Evolutionary conservation across 1,284 basidiomycete species (phyloP).

Genomic region (Sporisorium reilianum): DNA sequence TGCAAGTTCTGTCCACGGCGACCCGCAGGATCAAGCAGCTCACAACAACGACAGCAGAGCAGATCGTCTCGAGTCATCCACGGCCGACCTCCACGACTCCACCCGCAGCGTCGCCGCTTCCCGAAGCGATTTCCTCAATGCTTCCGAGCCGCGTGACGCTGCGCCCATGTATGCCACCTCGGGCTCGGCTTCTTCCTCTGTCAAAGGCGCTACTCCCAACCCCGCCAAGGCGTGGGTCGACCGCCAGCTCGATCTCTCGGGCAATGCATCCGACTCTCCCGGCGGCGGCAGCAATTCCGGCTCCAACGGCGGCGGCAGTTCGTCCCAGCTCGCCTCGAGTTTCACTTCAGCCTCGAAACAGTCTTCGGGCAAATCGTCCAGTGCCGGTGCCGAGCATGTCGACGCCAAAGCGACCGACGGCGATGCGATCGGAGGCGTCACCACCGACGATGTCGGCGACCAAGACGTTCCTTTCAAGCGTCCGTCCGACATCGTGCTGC

Average conservation of each 20-base stretch:
- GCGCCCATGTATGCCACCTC: constrained; percentile 26
- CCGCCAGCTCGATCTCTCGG: constrained; percentile 34
- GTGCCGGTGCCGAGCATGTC: constrained; percentile 20
- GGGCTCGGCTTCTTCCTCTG: constrained; percentile 3
- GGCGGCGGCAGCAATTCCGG: constrained; percentile 46
- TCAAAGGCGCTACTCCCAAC: constrained; percentile 7
- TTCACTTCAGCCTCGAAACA: constrained; percentile 40
- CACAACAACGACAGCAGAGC: not conserved
- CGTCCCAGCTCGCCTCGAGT: constrained; percentile 39
- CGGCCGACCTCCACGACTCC: constrained; percentile 3
- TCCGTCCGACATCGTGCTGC: constrained; percentile 18
- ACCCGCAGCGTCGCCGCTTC: constrained; percentile 32
- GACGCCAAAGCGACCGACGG: constrained; percentile 23
- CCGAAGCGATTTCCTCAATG: constrained; percentile 38
- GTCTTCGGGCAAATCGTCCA: constrained; percentile 41
- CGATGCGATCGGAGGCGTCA: constrained; percentile 20
- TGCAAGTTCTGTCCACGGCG: constrained; percentile 24
- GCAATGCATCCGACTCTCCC: constrained; percentile 39
- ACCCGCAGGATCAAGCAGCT: not conserved
- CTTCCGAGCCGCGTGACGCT: constrained; percentile 36
- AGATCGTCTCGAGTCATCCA: not conserved
- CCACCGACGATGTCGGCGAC: constrained; percentile 26
- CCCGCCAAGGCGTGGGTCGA: constrained; percentile 43
- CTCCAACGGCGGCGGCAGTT: constrained; percentile 32
- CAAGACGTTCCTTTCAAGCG: constrained; percentile 27